Evolutionary conservation across 371 early-diverging fungal species (phyloP), one percentile per base, ranked within the genome.

Genomic region (Chytridium lagenaria): DNA sequence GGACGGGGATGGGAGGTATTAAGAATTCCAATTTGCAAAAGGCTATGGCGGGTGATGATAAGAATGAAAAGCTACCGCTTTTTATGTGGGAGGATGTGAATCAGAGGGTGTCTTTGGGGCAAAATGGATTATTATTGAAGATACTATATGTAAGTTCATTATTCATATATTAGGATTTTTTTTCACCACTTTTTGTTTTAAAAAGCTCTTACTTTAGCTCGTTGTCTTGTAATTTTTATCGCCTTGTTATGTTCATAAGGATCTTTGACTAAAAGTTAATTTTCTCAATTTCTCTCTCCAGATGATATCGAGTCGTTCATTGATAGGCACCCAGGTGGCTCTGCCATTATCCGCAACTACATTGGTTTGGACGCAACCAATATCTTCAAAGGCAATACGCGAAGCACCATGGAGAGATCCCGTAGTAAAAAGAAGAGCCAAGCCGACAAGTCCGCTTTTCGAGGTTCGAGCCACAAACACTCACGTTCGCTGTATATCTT

Each of bases 41-140:
- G n/a, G n/a, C n/a, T n/a, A n/a, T n/a, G n/a, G n/a, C n/a, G n/a
- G n/a, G n/a, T n/a, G n/a, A n/a, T n/a, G n/a, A n/a, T n/a, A n/a
- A 40, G 66, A 44, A 2, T 5, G 16, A 38, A 33, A 23, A 15
- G 23, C 50, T 80, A 15, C 81, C 81, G n/a, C 19, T 51, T 15
- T 80, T 80, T 52, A 33, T 36, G 22, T 83, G 83, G 83, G 78
- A 75, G 49, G 78, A 78, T 37, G 67, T 83, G 15, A 72, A 79
- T 38, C 68, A 73, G 44, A 59, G 78, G 23, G 76, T 83, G 0
- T 70, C 71, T 0, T 36, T 68, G 16, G 83, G 83, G 74, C 76
- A 22, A 74, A 80, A 51, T 79, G 79, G 79, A 73, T 80, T 19
- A 72, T 83, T 1, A 83, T 83, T 51, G 63, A 77, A 7, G 72